These are phyloP conservation scores for Penicillium sclerotigenum DNA, from an alignment of 2,329 filamentous ascomycete genomes.

Conservation along the genomic window DNA sequence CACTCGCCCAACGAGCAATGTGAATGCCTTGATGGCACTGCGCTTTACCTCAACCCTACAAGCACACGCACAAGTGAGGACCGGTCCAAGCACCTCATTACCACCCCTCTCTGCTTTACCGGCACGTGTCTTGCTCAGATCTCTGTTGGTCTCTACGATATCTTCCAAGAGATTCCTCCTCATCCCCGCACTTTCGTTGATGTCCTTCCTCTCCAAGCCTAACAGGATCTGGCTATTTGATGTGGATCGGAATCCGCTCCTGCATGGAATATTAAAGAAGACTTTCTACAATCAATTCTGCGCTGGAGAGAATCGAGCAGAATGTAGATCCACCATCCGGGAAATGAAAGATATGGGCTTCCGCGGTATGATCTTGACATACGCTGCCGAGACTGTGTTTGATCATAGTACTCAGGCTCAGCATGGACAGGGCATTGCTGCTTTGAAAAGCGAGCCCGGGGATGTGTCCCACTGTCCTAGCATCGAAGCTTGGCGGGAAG, in stretches of 20 bases:
- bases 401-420: conserved; percentile 29
- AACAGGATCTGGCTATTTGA: conserved; percentile 54
- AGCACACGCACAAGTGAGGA: conserved; percentile 10
- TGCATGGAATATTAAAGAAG: conserved; percentile 65
- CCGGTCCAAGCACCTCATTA: background rate
- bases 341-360: conserved; percentile 72
- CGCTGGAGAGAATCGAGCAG: conserved; percentile 68
- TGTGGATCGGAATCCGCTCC: conserved; percentile 70
- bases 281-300: conserved; percentile 82
- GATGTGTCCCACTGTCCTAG: conserved; percentile 22
- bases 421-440: conserved; percentile 20
- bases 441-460: conserved; percentile 11
- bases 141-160: conserved; percentile 46
- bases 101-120: conserved; percentile 33
- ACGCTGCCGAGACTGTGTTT: conserved; percentile 76
- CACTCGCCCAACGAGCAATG: background rate
- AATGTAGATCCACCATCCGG: conserved; percentile 64
- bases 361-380: conserved; percentile 77
- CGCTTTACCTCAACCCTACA: conserved; percentile 21
- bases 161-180: conserved; percentile 59
- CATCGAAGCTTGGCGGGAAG: conserved; percentile 63
- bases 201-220: conserved; percentile 63
- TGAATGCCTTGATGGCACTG: background rate
- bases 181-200: conserved; percentile 63
- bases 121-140: conserved; percentile 38